Conservation (phyloP, 1,284 basidiomycete species). For the Coniophora puteana region DNA sequence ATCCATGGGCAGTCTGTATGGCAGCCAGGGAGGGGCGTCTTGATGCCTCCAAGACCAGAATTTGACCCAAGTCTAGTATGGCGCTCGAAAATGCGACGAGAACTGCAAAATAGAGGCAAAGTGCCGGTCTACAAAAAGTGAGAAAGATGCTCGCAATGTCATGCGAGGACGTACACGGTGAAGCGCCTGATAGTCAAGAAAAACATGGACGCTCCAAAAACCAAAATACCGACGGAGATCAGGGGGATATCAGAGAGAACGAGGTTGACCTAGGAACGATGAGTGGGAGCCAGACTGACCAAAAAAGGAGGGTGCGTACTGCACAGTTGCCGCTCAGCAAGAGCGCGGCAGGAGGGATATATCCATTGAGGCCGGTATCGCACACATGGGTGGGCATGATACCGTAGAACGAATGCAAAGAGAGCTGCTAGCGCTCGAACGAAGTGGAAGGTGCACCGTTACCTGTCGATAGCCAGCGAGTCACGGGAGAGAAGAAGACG, state of each 20-base stretch:
- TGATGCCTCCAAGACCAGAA: constrained; percentile 39
- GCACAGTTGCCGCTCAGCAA: constrained; percentile 30
- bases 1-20: constrained; percentile 31
- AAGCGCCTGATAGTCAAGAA: constrained; percentile 55
- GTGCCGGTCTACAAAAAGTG: constrained; percentile 35
- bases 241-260: constrained; percentile 67
- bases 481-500: neutral
- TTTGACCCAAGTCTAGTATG: constrained; percentile 60
- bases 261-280: constrained; percentile 44
- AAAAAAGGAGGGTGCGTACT: constrained; percentile 21
- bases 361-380: constrained; percentile 15
- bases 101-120: constrained; percentile 54
- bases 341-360: constrained; percentile 22
- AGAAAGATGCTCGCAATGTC: no score
- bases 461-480: constrained; percentile 5
- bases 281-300: neutral
- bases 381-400: no score
- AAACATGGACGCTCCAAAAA: constrained; percentile 61
- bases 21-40: constrained; percentile 20
- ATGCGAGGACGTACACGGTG: constrained; percentile 44
- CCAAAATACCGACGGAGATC: constrained; percentile 61
- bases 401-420: no score
- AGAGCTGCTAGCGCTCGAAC: no score
- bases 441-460: no score
- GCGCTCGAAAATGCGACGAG: constrained; percentile 60